phyloP scores from a whole-genome alignment of 371 early-diverging fungal genomes.

The Mortierella sp. region DNA sequence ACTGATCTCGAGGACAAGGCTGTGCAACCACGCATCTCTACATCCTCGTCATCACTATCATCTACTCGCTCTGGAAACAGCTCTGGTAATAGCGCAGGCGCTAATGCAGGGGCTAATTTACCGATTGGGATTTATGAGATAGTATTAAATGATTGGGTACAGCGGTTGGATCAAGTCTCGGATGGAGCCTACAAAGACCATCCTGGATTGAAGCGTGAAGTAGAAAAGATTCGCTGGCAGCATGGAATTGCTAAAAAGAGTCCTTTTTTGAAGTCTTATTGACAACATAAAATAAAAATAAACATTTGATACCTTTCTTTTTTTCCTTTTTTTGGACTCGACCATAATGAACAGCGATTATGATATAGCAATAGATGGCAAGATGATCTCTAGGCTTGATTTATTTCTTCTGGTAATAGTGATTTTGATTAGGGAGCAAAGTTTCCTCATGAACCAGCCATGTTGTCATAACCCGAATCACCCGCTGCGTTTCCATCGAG shows the following conservation, averaged over 20 bases:
- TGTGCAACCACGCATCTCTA: not conserved
- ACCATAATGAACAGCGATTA: too few species aligned
- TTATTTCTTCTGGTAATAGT: too few species aligned
- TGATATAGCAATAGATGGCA: too few species aligned
- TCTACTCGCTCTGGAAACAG: slow-evolving; percentile 4
- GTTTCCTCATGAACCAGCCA: not conserved
- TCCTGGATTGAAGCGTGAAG: slow-evolving; percentile 37
- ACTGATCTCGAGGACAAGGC: slow-evolving; percentile 34
- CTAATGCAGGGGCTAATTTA: not conserved
- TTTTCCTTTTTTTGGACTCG: too few species aligned
- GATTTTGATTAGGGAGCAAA: not conserved
- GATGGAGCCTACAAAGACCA: slow-evolving; percentile 7
- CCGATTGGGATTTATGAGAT: slow-evolving; percentile 19
- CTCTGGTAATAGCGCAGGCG: not conserved
- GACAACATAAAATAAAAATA: too few species aligned
- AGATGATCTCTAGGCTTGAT: too few species aligned
- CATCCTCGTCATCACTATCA: not conserved
- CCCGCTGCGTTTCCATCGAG: slow-evolving; percentile 3
- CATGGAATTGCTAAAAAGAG: slow-evolving; percentile 10
- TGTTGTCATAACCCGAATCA: not conserved
- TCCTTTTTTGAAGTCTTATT: too few species aligned
- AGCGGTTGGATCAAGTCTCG: slow-evolving; percentile 23
- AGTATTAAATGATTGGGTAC: slow-evolving; percentile 34
- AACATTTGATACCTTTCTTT: too few species aligned
- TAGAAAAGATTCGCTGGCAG: slow-evolving; percentile 50